Conservation (phyloP, 352 stramenopile genomes). For the Phytophthora hibernalis region DNA sequence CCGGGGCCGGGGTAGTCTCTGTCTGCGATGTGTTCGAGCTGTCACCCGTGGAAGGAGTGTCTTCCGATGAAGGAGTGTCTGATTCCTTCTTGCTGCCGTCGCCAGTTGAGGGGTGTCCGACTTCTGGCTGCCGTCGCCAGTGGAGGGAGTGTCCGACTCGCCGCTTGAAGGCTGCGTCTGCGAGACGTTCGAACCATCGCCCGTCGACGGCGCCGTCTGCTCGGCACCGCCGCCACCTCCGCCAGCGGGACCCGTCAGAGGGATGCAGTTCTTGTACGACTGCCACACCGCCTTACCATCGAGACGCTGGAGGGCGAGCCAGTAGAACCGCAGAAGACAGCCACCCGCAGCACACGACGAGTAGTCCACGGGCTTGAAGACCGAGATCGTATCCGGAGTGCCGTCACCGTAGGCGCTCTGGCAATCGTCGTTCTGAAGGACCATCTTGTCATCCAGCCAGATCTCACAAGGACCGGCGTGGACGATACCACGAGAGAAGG, state of each 20-base stretch:
- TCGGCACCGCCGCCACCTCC: constrained; percentile 19
- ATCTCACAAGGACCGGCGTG: constrained; percentile 39
- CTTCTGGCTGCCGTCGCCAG: background rate
- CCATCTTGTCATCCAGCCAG: constrained; percentile 38
- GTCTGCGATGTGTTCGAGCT: constrained; percentile 3
- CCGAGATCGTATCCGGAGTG: constrained; percentile 27
- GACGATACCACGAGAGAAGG: constrained; percentile 41
- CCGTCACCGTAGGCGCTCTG: constrained; percentile 35
- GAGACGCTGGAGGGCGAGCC: constrained; percentile 35
- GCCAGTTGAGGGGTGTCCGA: background rate
- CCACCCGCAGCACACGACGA: constrained; percentile 33
- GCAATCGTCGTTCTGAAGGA: constrained; percentile 42
- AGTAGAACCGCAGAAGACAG: constrained; percentile 47
- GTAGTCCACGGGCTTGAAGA: constrained; percentile 46
- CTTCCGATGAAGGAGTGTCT: background rate
- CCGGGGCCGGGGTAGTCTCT: constrained; percentile 14
- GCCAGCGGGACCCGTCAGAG: constrained; percentile 32
- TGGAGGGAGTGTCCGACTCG: constrained; percentile 12
- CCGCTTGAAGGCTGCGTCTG: constrained; percentile 10
- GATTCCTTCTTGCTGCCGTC: constrained; percentile 8
- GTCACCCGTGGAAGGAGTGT: background rate
- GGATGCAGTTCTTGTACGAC: constrained; percentile 49
- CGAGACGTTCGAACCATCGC: constrained; percentile 17
- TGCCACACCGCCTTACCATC: constrained; percentile 39
- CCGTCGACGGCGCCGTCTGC: constrained; percentile 19